Evolutionary conservation across 345 rosid genomes (phyloP), one percentile per base, ranked within the genome.

Genomic region (Carallia pectinifolia): DNA sequence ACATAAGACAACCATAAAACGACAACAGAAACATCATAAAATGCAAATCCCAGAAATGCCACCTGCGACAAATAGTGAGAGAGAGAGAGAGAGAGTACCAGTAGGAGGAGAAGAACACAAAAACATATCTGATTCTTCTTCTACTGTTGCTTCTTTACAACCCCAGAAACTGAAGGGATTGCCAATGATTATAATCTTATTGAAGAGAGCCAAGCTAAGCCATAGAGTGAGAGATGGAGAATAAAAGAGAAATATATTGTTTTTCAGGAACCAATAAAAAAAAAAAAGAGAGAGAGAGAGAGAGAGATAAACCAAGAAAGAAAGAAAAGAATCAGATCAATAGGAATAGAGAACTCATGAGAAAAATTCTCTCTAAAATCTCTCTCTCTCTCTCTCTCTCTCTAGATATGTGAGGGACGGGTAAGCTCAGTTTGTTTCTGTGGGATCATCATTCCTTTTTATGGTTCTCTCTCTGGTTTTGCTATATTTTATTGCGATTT

Each of bases 1-100:
- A 39, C 66, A 62, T 15, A 30, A 37, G 58, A 52, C 7, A 34
- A 68, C 62, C 8, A 27, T 34, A 19, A 4, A n/a, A 29, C 33
- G 6, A 66, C 31, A 60, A 6, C 27, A 60, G 53, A 39, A 58
- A 72, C 59, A 58, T 53, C 29, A 44, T 27, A 29, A 8, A 36
- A 53, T 47, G 33, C 65, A 61, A 72, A 69, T 73, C 74, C 61
- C 67, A 69, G 36, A 64, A 65, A 38, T 53, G 1, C 39, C 38
- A 53, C 4, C 12, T 3, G 13, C 8, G 15, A 17, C 8, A 13
- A 5, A 53, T 15, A 15, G 6, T 56, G 34, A 54, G 48, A 47
- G 6, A 54, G 6, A 58, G 5, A 58, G 18, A 39, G 53, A 16
- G 54, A 62, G 48, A 15, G 59, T n/a, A 69, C 69, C 73, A 56